Evolutionary conservation across 1,284 basidiomycete species (phyloP), one percentile per base, ranked within the genome.

Genomic region (Tylopilus orsonianus): DNA sequence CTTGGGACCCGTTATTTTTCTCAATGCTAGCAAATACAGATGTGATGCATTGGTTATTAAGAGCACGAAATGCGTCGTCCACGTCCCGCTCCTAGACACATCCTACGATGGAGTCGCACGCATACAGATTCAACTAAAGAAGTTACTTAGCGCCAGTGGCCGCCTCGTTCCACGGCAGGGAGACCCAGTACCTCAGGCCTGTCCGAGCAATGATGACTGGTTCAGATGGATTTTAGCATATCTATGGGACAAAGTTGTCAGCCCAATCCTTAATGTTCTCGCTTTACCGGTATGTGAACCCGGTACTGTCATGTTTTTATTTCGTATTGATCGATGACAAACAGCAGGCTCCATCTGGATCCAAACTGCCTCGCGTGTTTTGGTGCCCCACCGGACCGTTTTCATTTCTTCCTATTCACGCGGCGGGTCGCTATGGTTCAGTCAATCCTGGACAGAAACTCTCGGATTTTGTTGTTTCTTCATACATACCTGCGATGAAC

Each of bases 321-420:
- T 20, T 34, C 7, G 8, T 18, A 5, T 10, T n/a, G 27, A 22
- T 10, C 16, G 13, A 32, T 16, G 14, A 18, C 6, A 8, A 8
- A 20, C 3, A 1, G 8, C 18, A 50, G 34, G 32, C 16, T 14
- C 5, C 34, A 4, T n/a, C n/a, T n/a, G 32, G 14, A 4, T 1
- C 3, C 5, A 40, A 37, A 24, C 41, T 34, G 5, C 33, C 40
- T 27, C 49, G 44, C 3, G 35, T 55, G 3, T 55, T 52, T n/a
- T 54, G 53, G 52, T 55, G 51, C 8, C 43, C 43, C 2, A 18
- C 47, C 0, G 51, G 51, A 5, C 51, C 50, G 0, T 55, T 56
- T 4, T 32, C 44, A 1, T 41, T 38, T 27, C 49, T 52, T 13
- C 54, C 49, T 2, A 47, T 56, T n/a, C 50, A 56, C 12, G 54